Base-by-base conservation (phyloP, 495 filamentous ascomycete genomes). In the Sphaerosporella brunnea region DNA sequence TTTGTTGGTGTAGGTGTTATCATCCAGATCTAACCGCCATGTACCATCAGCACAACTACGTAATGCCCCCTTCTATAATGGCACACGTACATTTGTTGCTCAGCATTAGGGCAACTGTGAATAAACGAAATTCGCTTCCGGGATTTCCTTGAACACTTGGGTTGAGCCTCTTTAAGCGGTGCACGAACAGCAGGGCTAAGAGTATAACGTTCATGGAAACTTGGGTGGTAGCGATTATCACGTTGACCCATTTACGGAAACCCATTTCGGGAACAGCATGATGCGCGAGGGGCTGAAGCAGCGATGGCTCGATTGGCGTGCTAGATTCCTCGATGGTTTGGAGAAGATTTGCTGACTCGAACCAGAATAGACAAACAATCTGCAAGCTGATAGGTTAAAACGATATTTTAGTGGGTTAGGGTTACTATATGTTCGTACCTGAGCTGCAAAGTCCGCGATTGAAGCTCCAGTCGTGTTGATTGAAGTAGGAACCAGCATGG, bases 1-100 rank as follows among this genome's bases (percentile, higher is more conserved):
- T 69, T 96, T 94, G 69, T 99, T 99, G 44, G 92, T 96, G 65
- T 96, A 99, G 1, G 92, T 96, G 63, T 96, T 99, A 59, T 99
- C 92, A 60, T 99, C 92, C 53, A 99, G 67, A 58, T 94, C 81
- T 86, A 51, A 9, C 28, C 13, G 28, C 13, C 13, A 32, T 5
- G 32, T 45, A 58, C 58, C 35, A 32, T 30, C 49, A 13, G 36
- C 37, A 19, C 18, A 7, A 35, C 13, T 13, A 41, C 10, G 15
- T 18, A 51, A 37, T 3, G 38, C 35, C 9, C 15, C 35, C 35
- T 32, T 13, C 28, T 32, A 78, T 13, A 5, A 5, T 32, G 7
- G 7, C 13, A 18, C 24, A 26, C 40, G 24, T 65, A 84, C 84
- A 99, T 70, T 99, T 99, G 65, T 96, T 99, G 48, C 87, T 90